Evolutionary conservation across 805 yeast species (phyloP).

Genomic region (Jamesozyma spencerorum): DNA sequence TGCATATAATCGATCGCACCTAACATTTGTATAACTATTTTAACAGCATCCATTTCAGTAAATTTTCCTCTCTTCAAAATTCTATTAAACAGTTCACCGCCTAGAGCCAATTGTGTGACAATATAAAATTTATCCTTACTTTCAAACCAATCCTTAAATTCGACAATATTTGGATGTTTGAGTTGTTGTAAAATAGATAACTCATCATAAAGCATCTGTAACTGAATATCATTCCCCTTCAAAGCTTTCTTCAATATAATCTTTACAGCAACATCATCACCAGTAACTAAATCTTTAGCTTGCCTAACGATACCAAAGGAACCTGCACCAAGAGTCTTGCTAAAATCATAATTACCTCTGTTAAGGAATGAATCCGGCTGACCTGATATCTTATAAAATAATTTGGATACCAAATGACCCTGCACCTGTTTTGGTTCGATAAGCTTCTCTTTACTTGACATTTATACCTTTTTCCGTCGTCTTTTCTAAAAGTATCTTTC

Average conservation of each 20-base stretch:
- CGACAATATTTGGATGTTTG: conserved; percentile 80
- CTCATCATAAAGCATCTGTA: conserved; percentile 68
- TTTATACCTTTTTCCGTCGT: background rate
- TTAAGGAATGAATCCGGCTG: conserved; percentile 64
- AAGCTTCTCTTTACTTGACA: background rate
- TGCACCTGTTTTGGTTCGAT: conserved; percentile 19
- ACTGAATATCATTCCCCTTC: conserved; percentile 53
- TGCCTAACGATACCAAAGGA: conserved; percentile 86
- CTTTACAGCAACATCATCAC: conserved; percentile 80
- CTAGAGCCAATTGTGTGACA: conserved; percentile 89
- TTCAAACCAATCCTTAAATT: conserved; percentile 88
- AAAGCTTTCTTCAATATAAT: conserved; percentile 79
- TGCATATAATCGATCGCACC: conserved; percentile 78
- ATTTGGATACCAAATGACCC: conserved; percentile 31
- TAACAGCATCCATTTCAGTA: conserved; percentile 81
- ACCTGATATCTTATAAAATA: conserved; percentile 51
- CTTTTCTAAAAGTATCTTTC: background rate
- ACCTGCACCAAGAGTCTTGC: conserved; percentile 87
- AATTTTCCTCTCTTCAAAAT: conserved; percentile 73
- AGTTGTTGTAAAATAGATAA: conserved; percentile 57
- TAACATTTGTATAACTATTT: conserved; percentile 62
- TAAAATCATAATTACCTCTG: conserved; percentile 65
- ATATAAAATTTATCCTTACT: conserved; percentile 84
- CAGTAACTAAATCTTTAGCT: conserved; percentile 45
- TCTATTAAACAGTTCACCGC: conserved; percentile 90